Evolutionary conservation across 1,284 basidiomycete genomes (phyloP), one percentile per base, ranked within the genome.

Genomic region (Leccinum fuscescens): DNA sequence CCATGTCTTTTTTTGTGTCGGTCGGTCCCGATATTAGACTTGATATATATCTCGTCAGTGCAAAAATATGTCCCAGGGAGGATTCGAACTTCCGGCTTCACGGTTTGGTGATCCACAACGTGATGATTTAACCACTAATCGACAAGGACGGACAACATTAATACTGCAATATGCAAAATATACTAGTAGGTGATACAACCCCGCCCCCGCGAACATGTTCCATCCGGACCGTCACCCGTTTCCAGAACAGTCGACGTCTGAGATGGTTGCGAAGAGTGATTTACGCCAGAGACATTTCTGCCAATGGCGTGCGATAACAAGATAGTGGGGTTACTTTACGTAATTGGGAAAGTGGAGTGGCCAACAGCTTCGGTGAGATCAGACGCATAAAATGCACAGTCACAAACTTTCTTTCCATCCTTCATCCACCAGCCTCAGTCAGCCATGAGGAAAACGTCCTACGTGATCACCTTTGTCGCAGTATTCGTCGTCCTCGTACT

Each of bases 361-460:
- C 20, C 48, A 24, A 15, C 22, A 22, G 0, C 11, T 33, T 20
- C 3, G 14, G 15, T 11, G 44, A 31, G 49, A 31, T 55, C 37
- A 17, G n/a, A 35, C 39, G 31, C 51, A 53, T 53, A 53, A 53
- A 53, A 11, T 53, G 51, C 50, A 29, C 50, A 15, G 31, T 29
- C 29, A 7, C 14, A 33, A 8, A 9, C 22, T 49, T 31, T 44
- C 20, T 15, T 24, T 29, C 39, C 50, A 27, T 8, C n/a, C n/a
- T 53, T 4, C 52, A 22, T 20, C 33, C 48, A 12, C 49, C 52
- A 44, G 29, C 35, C 27, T 22, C 22, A 22, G 22, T 17, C 58
- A 57, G 71, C 58, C n/a, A 88, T 88, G 86, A 77, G 86, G 62
- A 88, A 87, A 68, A 82, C 79, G 2, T 89, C 86, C 0, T 89